Base-by-base conservation (phyloP, 345 rosid species). In the Brassica juncea region DNA sequence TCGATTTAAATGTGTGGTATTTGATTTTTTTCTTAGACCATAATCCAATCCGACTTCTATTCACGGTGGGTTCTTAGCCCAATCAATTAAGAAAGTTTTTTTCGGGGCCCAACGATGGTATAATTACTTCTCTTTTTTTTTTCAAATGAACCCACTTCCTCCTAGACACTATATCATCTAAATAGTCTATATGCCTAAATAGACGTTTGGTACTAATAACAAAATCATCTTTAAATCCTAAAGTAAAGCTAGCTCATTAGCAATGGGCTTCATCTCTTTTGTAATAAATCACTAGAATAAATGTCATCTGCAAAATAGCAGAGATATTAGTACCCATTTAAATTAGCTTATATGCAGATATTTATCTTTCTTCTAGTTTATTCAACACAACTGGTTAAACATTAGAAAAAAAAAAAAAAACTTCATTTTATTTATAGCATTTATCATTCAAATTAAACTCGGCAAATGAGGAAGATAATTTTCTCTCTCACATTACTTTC, bases 401-500 rank as follows among this genome's bases (percentile, higher is more conserved):
- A 60, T 59, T 59, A 1, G 3, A 25, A 4, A 27, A 27, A 27
- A 21, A 21, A 27, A 27, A 27, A n/a, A n/a, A n/a, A n/a, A 60
- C 2, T 28, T 31, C 6, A 63, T 3, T 14, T 28, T 12, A 65
- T 35, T 4, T 8, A 35, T 10, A 67, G 10, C 2, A 5, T 66
- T 9, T 55, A 16, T 68, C 25, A 44, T 59, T 59, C 52, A 78
- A 72, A 30, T 68, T 59, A 37, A 78, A 39, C 61, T 78, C 8
- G 59, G 47, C 12, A 78, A 55, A 71, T 64, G 8, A 39, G 2
- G 16, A 65, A 52, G 15, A 28, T 35, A 52, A 60, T 8, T 44
- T 23, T 0, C 25, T 55, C n/a, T 5, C 61, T 47, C 35, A 19
- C 6, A 37, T 15, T 68, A 27, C 42, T 58, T 73, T 30, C 7